A percentile compares a stretch with the other conserved stretches of the same genome.
phyloP scores from a whole-genome alignment of 2,329 filamentous ascomycete genomes.

The Calonectria montana region DNA sequence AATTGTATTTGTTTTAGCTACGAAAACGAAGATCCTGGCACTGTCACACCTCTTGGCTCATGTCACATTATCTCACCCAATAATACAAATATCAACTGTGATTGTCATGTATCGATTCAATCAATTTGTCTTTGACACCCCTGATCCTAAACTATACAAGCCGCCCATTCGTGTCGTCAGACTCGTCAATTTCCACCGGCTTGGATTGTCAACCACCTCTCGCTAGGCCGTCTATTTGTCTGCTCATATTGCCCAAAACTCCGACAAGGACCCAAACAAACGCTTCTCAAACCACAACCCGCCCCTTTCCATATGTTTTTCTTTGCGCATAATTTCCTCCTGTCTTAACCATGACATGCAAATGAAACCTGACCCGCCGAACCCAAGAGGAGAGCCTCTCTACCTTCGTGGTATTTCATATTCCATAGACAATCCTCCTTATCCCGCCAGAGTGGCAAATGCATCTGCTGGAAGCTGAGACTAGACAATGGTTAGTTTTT shows the following conservation, averaged over 20 bases:
- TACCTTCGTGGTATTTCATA: not conserved
- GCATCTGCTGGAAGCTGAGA: slow-evolving; percentile 61
- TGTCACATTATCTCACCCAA: not conserved
- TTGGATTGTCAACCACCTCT: not conserved
- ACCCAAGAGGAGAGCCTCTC: not conserved
- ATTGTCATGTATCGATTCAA: slow-evolving; percentile 1
- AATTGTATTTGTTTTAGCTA: slow-evolving; percentile 5
- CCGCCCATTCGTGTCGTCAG: slow-evolving; percentile 1
- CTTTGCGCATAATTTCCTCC: not conserved
- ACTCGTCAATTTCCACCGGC: slow-evolving; percentile 16
- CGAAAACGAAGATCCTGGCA: not conserved
- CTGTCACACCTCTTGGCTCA: not conserved
- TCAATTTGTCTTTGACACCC: slow-evolving; percentile 32
- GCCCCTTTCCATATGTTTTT: slow-evolving; percentile 9
- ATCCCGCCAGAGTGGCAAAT: slow-evolving; percentile 47
- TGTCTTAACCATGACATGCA: not conserved
- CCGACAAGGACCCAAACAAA: slow-evolving; percentile 35
- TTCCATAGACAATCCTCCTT: not conserved
- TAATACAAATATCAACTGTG: not conserved
- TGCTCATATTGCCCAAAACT: slow-evolving; percentile 34
- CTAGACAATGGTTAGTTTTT: slow-evolving; percentile 43
- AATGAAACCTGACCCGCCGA: not conserved
- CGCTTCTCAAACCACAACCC: slow-evolving; percentile 27
- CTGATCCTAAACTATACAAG: slow-evolving; percentile 34
- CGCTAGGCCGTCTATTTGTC: slow-evolving; percentile 25